phyloP scores from a whole-genome alignment of 1,284 basidiomycete species.

The Trametes polyzona region DNA sequence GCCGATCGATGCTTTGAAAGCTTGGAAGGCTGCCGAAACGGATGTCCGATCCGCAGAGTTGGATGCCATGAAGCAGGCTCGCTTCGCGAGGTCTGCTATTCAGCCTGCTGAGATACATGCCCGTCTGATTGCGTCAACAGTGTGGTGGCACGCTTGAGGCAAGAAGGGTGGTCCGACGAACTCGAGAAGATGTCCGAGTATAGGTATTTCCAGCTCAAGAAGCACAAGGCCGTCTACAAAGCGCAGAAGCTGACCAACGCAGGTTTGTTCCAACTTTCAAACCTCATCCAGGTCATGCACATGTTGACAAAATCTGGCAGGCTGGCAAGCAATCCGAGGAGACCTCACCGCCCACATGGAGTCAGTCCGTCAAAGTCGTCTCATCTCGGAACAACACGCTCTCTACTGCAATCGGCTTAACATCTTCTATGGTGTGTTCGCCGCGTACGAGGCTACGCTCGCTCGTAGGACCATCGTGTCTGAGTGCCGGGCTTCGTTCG shows the following conservation, averaged over 20 bases:
- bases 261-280: not conserved
- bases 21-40: not conserved
- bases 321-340: not conserved
- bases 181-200: not conserved
- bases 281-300: not conserved
- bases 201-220: not conserved
- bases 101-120: not conserved
- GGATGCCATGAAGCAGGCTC: not conserved
- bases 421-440: not conserved
- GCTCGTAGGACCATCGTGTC: not conserved
- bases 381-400: not conserved
- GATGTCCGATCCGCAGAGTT: not conserved
- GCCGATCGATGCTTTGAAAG: not conserved
- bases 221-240: not conserved
- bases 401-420: not conserved
- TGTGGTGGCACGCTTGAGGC: not conserved
- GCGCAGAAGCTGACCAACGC: constrained; percentile 5
- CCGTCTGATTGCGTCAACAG: not conserved
- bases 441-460: not conserved
- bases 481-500: not conserved
- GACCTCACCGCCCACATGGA: not conserved
- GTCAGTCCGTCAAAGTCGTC: not conserved
- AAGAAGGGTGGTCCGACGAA: constrained; percentile 10
- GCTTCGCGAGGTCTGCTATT: not conserved
- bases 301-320: not conserved